Evolutionary conservation across 192 early-diverging fungal species (phyloP).

Genomic region (Dispira parvispora): DNA sequence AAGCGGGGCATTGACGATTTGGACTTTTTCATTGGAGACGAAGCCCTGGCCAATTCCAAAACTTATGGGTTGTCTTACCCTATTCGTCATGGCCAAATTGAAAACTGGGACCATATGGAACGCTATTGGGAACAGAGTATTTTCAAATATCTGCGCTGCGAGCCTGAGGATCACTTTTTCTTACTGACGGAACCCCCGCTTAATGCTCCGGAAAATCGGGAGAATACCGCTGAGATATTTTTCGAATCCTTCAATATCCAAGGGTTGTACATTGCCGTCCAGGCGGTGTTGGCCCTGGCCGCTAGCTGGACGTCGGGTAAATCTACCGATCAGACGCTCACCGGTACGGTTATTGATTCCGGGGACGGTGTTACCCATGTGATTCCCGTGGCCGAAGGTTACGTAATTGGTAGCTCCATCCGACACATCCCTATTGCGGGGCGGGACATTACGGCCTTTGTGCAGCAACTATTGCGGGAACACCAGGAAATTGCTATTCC

Average conservation of each 20-base stretch:
- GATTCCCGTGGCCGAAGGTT: slow-evolving; percentile 96
- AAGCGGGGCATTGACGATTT: slow-evolving; percentile 96
- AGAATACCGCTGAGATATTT: slow-evolving; percentile 97
- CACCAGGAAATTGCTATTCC: slow-evolving; percentile 89
- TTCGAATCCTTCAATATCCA: slow-evolving; percentile 98
- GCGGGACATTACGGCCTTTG: slow-evolving; percentile 92
- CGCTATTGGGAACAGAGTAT: slow-evolving; percentile 97
- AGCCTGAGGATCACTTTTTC: slow-evolving; percentile 97
- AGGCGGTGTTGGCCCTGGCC: slow-evolving; percentile 93
- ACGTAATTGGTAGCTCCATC: slow-evolving; percentile 94
- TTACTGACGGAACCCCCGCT: slow-evolving; percentile 94
- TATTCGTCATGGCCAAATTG: slow-evolving; percentile 93
- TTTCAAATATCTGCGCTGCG: slow-evolving; percentile 95
- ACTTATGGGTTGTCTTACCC: slow-evolving; percentile 81
- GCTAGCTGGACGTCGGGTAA: slow-evolving; percentile 86
- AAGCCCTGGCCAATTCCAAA: slow-evolving; percentile 79
- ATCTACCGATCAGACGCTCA: slow-evolving; percentile 70
- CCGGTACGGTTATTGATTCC: slow-evolving; percentile 95
- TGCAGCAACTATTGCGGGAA: slow-evolving; percentile 93
- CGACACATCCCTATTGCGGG: slow-evolving; percentile 99
- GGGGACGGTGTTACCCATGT: slow-evolving; percentile 99
- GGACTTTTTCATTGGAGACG: slow-evolving; percentile 81
- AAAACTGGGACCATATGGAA: slow-evolving; percentile 99
- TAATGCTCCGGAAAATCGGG: slow-evolving; percentile 96
- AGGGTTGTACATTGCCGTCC: slow-evolving; percentile 98